These are phyloP conservation scores for Kwoniella heveanensis DNA, from an alignment of 768 basidiomycete genomes.

Conservation along the genomic window DNA sequence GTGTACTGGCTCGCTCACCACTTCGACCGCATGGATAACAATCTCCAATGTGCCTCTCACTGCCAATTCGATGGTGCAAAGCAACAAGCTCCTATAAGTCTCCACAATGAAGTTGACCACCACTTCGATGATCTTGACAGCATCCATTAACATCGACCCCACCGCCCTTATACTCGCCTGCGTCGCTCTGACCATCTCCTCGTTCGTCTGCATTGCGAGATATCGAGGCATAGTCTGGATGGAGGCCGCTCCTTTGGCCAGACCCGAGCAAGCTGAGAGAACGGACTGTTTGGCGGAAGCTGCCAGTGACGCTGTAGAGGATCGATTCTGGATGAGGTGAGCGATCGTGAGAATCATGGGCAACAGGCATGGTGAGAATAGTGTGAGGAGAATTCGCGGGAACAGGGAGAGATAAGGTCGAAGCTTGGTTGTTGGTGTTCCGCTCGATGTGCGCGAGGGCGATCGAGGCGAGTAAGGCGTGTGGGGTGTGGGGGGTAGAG, in stretches of 20 bases:
- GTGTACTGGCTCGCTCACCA: constrained; percentile 61
- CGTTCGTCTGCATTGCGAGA: constrained; percentile 79
- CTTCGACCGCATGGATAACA: constrained; percentile 78
- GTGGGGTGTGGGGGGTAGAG: constrained; percentile 41
- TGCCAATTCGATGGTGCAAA: constrained; percentile 90
- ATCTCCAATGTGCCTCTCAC: constrained; percentile 78
- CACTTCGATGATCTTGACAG: constrained; percentile 80
- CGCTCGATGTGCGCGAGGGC: not conserved
- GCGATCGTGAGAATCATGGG: constrained; percentile 87
- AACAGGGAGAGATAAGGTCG: constrained; percentile 81
- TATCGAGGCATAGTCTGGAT: constrained; percentile 86
- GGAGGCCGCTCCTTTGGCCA: constrained; percentile 76
- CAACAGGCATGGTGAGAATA: constrained; percentile 88
- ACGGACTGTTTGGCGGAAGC: constrained; percentile 72
- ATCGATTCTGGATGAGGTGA: constrained; percentile 72
- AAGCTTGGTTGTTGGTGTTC: constrained; percentile 56
- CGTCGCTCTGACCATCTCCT: constrained; percentile 73
- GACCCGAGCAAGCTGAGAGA: constrained; percentile 80
- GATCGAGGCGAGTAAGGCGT: constrained; percentile 34
- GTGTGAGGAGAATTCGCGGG: constrained; percentile 80
- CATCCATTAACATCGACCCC: constrained; percentile 65
- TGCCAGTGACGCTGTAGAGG: constrained; percentile 68
- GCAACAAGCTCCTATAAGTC: constrained; percentile 85
- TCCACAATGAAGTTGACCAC: constrained; percentile 90
- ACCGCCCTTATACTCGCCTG: constrained; percentile 78